These are phyloP conservation scores for Umbilicus rupestris DNA, from an alignment of 164 flowering plant genomes.

Conservation along the genomic window DNA sequence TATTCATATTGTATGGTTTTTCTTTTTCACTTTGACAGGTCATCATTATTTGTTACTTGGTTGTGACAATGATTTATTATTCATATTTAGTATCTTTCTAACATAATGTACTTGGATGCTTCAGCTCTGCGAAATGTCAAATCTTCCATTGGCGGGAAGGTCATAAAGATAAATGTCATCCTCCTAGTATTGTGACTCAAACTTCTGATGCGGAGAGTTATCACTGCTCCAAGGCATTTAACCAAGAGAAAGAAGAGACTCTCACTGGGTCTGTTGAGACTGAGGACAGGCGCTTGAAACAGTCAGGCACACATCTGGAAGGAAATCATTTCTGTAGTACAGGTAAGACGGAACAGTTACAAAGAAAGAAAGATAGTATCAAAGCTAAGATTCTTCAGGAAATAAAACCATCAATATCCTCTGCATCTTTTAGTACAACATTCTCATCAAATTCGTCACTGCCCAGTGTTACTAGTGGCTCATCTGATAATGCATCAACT, in stretches of 20 bases:
- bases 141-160: conserved; percentile 20
- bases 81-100: background rate
- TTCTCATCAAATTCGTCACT: conserved; percentile 23
- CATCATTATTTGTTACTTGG: too few relatives aligned
- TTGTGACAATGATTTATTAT: too few relatives aligned
- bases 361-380: conserved; percentile 9
- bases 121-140: conserved; percentile 21
- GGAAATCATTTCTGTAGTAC: conserved; percentile 8
- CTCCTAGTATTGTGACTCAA: conserved; percentile 8
- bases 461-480: conserved; percentile 16
- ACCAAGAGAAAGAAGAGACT: conserved; percentile 11
- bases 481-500: conserved; percentile 28
- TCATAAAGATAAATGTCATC: conserved; percentile 17
- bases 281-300: conserved; percentile 13
- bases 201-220: conserved; percentile 1
- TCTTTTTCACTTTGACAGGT: too few relatives aligned
- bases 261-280: conserved; percentile 1
- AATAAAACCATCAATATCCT: conserved; percentile 13
- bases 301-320: background rate
- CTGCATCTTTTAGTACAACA: conserved; percentile 18
- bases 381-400: conserved; percentile 17
- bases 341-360: background rate
- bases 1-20: too few relatives aligned
- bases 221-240: conserved; percentile 10
- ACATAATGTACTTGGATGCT: conserved; percentile 5